phyloP scores from a whole-genome alignment of 225 moss, liverwort and hornwort genomes.

The Bryum argenteum region DNA sequence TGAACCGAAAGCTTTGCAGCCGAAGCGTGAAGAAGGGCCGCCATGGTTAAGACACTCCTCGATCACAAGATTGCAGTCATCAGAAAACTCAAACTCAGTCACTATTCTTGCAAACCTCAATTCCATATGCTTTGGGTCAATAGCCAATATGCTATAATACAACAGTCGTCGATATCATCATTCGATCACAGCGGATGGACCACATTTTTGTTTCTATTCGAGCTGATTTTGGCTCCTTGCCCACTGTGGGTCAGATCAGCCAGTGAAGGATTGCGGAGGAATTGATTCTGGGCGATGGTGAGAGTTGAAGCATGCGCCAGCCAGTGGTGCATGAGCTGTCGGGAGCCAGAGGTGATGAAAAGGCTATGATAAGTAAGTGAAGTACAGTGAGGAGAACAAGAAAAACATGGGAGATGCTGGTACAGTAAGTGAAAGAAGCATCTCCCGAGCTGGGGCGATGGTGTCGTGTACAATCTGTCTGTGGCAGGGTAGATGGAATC shows the following conservation, averaged over 20 bases:
- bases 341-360: background rate
- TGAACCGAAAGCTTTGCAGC: slow-evolving; percentile 16
- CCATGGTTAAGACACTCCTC: slow-evolving; percentile 29
- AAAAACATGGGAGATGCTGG: background rate
- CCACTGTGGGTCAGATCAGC: too few species aligned
- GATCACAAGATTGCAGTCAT: slow-evolving; percentile 6
- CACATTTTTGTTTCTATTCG: too few species aligned
- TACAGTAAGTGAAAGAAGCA: background rate
- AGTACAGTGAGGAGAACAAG: background rate
- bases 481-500: too few species aligned
- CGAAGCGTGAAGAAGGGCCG: slow-evolving; percentile 35
- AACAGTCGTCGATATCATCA: too few species aligned
- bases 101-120: too few species aligned
- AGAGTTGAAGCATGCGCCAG: background rate
- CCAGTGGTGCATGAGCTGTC: background rate
- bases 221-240: too few species aligned
- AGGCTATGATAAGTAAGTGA: background rate
- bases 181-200: too few species aligned
- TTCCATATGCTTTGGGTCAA: too few species aligned
- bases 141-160: too few species aligned
- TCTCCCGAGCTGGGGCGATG: too few species aligned
- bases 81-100: background rate
- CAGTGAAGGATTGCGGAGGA: background rate
- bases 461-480: too few species aligned
- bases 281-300: background rate